Conservation (phyloP, 2,329 filamentous ascomycete genomes). For the Calonectria honghensis region DNA sequence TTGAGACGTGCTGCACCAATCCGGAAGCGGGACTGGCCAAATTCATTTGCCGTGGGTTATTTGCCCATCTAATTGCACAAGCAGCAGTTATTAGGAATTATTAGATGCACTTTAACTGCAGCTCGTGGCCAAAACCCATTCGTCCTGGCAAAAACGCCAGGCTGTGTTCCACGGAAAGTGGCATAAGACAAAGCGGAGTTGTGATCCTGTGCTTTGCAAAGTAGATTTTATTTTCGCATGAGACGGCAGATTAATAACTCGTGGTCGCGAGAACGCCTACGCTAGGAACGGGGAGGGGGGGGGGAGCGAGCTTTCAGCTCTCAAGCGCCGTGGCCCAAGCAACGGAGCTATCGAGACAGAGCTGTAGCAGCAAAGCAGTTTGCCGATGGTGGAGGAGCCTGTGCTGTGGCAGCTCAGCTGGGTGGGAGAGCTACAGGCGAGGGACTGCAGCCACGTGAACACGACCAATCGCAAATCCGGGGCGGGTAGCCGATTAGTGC, state of each 20-base stretch:
- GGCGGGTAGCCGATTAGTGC: constrained; percentile 54
- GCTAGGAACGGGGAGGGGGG: background rate
- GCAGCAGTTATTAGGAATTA: background rate
- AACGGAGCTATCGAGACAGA: constrained; percentile 2
- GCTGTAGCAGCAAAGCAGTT: background rate
- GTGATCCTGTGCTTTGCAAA: background rate
- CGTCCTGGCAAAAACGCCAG: background rate
- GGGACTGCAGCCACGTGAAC: constrained; percentile 34
- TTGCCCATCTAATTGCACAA: constrained; percentile 15
- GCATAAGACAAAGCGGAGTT: constrained; percentile 11
- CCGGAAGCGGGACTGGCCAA: background rate
- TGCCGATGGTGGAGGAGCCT: constrained; percentile 5
- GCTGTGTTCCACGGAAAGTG: constrained; percentile 21
- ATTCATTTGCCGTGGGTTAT: constrained; percentile 4
- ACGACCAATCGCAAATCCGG: constrained; percentile 47
- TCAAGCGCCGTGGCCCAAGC: constrained; percentile 9
- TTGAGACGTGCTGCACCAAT: background rate
- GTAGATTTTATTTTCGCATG: constrained; percentile 8
- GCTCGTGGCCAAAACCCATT: constrained; percentile 17
- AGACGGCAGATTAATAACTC: constrained; percentile 11
- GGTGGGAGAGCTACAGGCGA: constrained; percentile 14
- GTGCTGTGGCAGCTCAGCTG: constrained; percentile 42
- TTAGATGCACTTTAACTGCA: constrained; percentile 26
- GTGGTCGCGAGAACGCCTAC: constrained; percentile 11
- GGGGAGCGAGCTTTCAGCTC: constrained; percentile 1